Base-by-base conservation (phyloP, 2,329 filamentous ascomycete genomes). In the Microcyclosporella mali region DNA sequence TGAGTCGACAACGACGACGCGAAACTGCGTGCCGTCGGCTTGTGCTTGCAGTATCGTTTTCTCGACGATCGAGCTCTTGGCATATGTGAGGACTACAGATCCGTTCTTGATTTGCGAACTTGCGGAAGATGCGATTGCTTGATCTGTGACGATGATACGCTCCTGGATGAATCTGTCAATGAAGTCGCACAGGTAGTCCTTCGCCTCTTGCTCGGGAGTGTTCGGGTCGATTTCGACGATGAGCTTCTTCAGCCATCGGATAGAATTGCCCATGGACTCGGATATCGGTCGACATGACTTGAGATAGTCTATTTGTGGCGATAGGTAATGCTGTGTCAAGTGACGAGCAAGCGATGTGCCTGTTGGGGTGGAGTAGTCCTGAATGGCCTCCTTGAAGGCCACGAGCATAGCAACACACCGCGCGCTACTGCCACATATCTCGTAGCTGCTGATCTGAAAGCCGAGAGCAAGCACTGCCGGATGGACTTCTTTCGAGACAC, bases 181-280 rank as follows among this genome's bases (percentile, higher is more conserved):
- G 53, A 81, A 80, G 36, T 84, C 78, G 60, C 82, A 81, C 10
- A 98, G 77, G 18, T 81, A 72, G 43, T 81, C 76, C 69, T 95
- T 95, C 18, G 89, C 89, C 36, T 86, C 81, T 15, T 79, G 70
- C 62, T 98, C 90, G 21, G 86, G 81, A 1, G 84, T 78, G 55
- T 89, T 85, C 31, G 90, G 88, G 57, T 95, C 88, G 45, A 95
- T 82, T 56, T 88, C 88, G 57, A 87, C 85, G 61, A 98, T 90
- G 58, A 88, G 81, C 36, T 95, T 79, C 71, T 98, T 98, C 37
- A 98, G 76, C 75, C 88, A 90, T 41, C 92, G 81, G 61, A 98
- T 94, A 28, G 88, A 88, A 64, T 97, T 98, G 47, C 92, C 92
- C 82, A 97, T 95, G 49, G 87, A 88, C 66, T 95, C 92, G 53